A percentile compares a stretch with the other conserved stretches of the same genome.
Evolutionary conservation across 768 basidiomycete species (phyloP).

Genomic region (Lepiota venenata): DNA sequence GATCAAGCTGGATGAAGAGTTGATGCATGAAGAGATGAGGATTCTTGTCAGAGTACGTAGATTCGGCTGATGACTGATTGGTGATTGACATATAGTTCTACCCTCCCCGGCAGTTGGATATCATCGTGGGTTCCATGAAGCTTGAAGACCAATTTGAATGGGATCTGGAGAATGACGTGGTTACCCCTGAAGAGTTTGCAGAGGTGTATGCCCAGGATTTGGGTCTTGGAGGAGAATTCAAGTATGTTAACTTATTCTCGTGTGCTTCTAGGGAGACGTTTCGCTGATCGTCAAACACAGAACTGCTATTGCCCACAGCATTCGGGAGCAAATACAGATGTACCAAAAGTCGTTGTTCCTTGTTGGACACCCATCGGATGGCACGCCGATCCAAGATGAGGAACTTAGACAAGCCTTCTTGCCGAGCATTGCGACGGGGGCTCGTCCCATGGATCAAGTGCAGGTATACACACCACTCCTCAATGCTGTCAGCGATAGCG

Average conservation of each 20-base stretch:
- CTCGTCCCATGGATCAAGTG: conserved; percentile 77
- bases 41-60: conserved; percentile 80
- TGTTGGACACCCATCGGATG: conserved; percentile 83
- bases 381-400: conserved; percentile 77
- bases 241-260: conserved; percentile 43
- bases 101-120: conserved; percentile 67
- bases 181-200: conserved; percentile 92
- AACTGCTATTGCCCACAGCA: conserved; percentile 93
- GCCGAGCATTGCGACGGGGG: conserved; percentile 68
- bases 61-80: conserved; percentile 7
- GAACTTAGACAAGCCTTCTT: conserved; percentile 90
- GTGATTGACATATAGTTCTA: conserved; percentile 3
- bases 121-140: conserved; percentile 90
- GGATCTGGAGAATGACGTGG: conserved; percentile 80
- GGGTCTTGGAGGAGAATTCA: conserved; percentile 90
- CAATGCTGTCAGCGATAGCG: conserved; percentile 83
- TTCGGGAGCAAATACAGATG: conserved; percentile 90
- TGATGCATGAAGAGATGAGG: conserved; percentile 80
- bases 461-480: conserved; percentile 84
- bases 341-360: conserved; percentile 92
- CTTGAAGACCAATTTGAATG: conserved; percentile 97
- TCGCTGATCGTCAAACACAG: conserved; percentile 35
- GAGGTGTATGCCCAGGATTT: conserved; percentile 83
- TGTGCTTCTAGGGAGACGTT: not conserved
- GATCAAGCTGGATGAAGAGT: conserved; percentile 61